These are phyloP conservation scores for Clitoria ternatea DNA, from an alignment of 306 rosid species.

Conservation along the genomic window DNA sequence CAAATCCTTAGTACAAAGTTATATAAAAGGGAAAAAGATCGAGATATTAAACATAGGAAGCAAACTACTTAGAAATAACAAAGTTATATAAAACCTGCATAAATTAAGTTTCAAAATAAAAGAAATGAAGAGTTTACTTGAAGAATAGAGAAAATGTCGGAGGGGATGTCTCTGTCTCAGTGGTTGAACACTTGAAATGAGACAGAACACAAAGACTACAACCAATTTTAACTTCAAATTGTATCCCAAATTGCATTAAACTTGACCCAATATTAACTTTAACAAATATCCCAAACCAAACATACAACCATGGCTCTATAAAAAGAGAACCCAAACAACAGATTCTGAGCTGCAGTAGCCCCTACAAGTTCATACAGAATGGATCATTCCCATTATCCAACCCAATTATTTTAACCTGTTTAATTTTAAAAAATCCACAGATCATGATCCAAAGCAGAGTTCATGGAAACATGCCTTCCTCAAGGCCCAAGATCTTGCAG, in stretches of 20 bases:
- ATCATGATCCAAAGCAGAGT: conserved; percentile 64
- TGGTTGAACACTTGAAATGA: too few relatives aligned
- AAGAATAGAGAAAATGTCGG: too few relatives aligned
- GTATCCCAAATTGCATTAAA: conserved; percentile 27
- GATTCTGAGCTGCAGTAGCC: conserved; percentile 39
- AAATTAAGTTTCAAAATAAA: too few relatives aligned
- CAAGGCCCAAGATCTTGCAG: conserved; percentile 66
- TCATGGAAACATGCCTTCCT: conserved; percentile 77
- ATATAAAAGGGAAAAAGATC: too few relatives aligned
- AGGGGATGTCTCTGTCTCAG: too few relatives aligned
- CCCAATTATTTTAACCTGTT: conserved; percentile 42
- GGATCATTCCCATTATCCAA: conserved; percentile 44
- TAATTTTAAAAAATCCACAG: conserved; percentile 38
- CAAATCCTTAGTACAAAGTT: too few relatives aligned
- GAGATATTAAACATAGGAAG: too few relatives aligned
- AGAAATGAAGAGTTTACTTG: too few relatives aligned
- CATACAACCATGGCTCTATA: conserved; percentile 33
- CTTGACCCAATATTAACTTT: conserved; percentile 29
- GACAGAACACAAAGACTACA: too few relatives aligned
- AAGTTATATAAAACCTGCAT: too few relatives aligned
- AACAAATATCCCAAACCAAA: conserved; percentile 37
- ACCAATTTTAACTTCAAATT: conserved; percentile 16
- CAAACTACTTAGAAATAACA: too few relatives aligned
- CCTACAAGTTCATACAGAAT: conserved; percentile 38
- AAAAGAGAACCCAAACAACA: conserved; percentile 39